A percentile compares a stretch with the other conserved stretches of the same genome.
Evolutionary conservation across 768 basidiomycete species (phyloP).

Genomic region (Pholiota microspora): DNA sequence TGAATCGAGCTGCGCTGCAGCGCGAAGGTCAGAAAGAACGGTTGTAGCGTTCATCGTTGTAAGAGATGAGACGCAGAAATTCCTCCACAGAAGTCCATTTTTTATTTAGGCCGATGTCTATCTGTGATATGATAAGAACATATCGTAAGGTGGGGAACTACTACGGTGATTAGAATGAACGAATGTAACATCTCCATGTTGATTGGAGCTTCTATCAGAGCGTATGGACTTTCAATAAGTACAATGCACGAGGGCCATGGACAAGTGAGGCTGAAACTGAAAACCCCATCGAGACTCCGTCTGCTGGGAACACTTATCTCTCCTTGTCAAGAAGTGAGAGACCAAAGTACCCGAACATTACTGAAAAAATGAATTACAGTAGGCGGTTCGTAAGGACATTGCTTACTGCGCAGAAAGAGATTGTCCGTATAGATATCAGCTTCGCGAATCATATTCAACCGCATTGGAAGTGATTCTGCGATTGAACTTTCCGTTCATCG

Average conservation of each 20-base stretch:
- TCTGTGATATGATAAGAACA: background rate
- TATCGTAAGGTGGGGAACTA: background rate
- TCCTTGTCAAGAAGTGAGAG: no score
- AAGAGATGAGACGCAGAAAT: background rate
- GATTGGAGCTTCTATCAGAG: background rate
- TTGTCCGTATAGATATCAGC: no score
- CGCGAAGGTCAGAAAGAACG: background rate
- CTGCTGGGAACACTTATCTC: background rate
- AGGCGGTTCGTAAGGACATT: no score
- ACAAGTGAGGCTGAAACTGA: background rate
- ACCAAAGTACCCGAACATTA: no score
- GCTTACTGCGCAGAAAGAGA: no score
- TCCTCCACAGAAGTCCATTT: background rate
- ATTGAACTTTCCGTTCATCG: no score
- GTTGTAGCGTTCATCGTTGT: slow-evolving; percentile 1
- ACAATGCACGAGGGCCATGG: background rate
- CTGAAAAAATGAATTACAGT: no score
- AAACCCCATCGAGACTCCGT: background rate
- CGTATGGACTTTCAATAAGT: background rate
- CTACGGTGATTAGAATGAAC: background rate
- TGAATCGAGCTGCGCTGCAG: background rate
- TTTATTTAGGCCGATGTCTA: background rate
- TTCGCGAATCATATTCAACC: no score
- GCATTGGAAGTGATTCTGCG: no score
- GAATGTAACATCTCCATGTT: background rate